These are phyloP conservation scores for Ganoderma meredithae DNA, from an alignment of 1,284 basidiomycete species.

Conservation along the genomic window DNA sequence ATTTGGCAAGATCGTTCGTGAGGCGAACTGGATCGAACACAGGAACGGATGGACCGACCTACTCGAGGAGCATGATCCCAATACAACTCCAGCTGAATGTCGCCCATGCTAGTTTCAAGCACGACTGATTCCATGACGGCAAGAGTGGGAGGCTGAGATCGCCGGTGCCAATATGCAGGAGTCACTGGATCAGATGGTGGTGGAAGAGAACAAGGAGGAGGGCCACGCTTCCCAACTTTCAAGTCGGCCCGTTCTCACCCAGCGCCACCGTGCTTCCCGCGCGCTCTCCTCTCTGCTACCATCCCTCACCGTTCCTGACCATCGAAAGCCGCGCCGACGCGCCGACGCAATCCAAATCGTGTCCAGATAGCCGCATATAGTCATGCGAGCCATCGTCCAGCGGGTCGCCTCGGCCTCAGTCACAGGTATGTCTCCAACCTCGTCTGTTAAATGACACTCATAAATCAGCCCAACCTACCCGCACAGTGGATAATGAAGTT, in stretches of 20 bases:
- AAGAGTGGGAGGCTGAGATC: slow-evolving; percentile 7
- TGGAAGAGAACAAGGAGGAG: slow-evolving; percentile 22
- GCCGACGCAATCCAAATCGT: neutral
- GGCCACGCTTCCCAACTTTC: slow-evolving; percentile 12
- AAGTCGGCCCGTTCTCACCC: slow-evolving; percentile 16
- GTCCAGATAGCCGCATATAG: neutral
- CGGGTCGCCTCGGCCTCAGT: slow-evolving; percentile 80
- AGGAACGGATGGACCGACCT: slow-evolving; percentile 35
- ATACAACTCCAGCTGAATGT: slow-evolving; percentile 90
- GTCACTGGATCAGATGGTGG: slow-evolving; percentile 30
- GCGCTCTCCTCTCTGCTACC: neutral
- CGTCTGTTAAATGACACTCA: neutral
- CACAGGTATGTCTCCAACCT: slow-evolving; percentile 53
- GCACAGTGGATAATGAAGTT: slow-evolving; percentile 69
- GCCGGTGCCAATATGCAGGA: slow-evolving; percentile 21
- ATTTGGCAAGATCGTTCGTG: slow-evolving; percentile 27
- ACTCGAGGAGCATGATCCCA: slow-evolving; percentile 91
- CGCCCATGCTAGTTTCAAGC: slow-evolving; percentile 88
- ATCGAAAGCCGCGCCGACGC: slow-evolving; percentile 7
- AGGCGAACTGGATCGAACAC: slow-evolving; percentile 10
- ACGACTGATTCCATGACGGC: slow-evolving; percentile 65
- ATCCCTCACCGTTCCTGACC: slow-evolving; percentile 16
- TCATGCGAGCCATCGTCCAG: slow-evolving; percentile 84
- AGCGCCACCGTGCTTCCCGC: slow-evolving; percentile 8
- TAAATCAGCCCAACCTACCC: slow-evolving; percentile 9